Evolutionary conservation across 2,329 filamentous ascomycete species (phyloP).

Genomic region (Sporothrix luriei): DNA sequence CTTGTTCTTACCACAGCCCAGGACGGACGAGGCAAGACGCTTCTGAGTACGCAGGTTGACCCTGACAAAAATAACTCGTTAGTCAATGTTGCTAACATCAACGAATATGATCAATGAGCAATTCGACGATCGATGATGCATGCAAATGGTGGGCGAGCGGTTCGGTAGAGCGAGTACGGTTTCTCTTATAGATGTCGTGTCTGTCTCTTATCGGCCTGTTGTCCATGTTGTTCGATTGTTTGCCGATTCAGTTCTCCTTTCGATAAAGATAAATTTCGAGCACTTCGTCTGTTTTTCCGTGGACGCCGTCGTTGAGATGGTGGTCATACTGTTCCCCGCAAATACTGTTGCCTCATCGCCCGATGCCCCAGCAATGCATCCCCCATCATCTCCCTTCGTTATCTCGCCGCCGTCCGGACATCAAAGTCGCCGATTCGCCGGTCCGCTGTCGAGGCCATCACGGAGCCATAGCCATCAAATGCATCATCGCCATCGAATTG

Average conservation of each 20-base stretch:
- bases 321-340: not conserved
- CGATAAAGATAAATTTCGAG: too few relatives aligned
- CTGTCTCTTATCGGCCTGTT: not conserved
- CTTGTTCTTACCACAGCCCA: constrained; percentile 99
- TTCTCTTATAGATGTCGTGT: too few relatives aligned
- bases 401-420: not conserved
- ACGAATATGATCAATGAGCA: not conserved
- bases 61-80: constrained; percentile 57
- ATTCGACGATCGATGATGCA: constrained; percentile 9
- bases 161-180: not conserved
- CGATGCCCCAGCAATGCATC: not conserved
- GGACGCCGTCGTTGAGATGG: not conserved
- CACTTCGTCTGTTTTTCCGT: not conserved
- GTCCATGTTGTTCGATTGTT: not conserved
- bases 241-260: too few relatives aligned
- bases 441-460: constrained; percentile 11
- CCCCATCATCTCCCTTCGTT: not conserved
- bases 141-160: constrained; percentile 3
- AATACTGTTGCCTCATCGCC: not conserved
- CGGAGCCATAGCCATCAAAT: constrained; percentile 26
- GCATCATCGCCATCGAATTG: constrained; percentile 31
- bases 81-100: not conserved
- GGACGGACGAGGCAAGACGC: constrained; percentile 97
- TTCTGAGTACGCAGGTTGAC: constrained; percentile 99
- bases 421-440: constrained; percentile 7